phyloP scores from a whole-genome alignment of 2,329 filamentous ascomycete species.

The Proliferodiscus dingleyae region DNA sequence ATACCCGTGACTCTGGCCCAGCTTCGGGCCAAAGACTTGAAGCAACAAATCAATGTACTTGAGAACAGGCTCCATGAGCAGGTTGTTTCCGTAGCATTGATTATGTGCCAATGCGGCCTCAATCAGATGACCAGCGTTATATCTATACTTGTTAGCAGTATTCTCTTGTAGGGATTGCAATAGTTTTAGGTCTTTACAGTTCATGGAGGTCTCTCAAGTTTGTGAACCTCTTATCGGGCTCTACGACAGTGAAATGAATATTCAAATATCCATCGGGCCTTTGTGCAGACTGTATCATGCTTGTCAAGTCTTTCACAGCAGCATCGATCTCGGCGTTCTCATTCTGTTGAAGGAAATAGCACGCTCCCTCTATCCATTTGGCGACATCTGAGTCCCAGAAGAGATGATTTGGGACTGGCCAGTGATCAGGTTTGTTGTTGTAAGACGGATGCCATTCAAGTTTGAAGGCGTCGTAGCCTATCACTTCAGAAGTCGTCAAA shows the following conservation, averaged over 20 bases:
- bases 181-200: conserved; percentile 37
- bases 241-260: conserved; percentile 57
- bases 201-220: conserved; percentile 60
- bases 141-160: conserved; percentile 33
- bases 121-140: conserved; percentile 58
- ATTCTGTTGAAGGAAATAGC: conserved; percentile 46
- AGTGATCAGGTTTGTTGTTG: conserved; percentile 42
- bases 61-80: conserved; percentile 47
- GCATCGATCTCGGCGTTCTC: conserved; percentile 42
- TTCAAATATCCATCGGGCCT: conserved; percentile 58
- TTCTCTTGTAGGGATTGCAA: neutral
- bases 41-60: conserved; percentile 51
- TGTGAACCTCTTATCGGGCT: conserved; percentile 49
- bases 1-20: conserved; percentile 51
- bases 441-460: conserved; percentile 52
- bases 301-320: conserved; percentile 51
- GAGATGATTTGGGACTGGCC: conserved; percentile 53
- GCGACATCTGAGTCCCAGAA: conserved; percentile 57
- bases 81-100: conserved; percentile 46
- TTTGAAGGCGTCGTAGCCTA: conserved; percentile 53
- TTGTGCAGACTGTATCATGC: conserved; percentile 53
- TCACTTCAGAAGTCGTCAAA: no score
- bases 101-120: conserved; percentile 55
- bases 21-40: conserved; percentile 45
- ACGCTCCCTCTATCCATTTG: conserved; percentile 60